These are phyloP conservation scores for Phialophora verrucosa DNA, from an alignment of 2,329 filamentous ascomycete species.

Conservation along the genomic window DNA sequence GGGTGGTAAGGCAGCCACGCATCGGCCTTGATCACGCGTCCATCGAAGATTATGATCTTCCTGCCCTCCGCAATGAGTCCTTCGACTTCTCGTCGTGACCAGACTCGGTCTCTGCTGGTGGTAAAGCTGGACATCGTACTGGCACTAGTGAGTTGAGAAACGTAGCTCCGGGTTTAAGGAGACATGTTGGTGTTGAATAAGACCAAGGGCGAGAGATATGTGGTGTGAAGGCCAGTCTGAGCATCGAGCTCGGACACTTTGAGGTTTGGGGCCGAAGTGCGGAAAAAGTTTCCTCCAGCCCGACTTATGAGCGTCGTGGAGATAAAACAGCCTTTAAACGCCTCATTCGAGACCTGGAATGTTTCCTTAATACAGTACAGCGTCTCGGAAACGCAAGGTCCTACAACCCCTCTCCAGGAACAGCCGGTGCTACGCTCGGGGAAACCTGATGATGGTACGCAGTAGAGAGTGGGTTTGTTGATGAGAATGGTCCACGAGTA, in stretches of 20 bases:
- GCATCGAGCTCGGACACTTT: background rate
- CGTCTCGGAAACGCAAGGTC: too few relatives aligned
- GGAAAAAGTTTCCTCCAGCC: conserved; percentile 18
- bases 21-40: conserved; percentile 83
- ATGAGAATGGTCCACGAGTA: conserved; percentile 37
- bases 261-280: background rate
- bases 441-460: too few relatives aligned
- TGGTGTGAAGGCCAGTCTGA: background rate
- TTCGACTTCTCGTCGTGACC: conserved; percentile 73
- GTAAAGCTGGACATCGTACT: conserved; percentile 23
- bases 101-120: conserved; percentile 54
- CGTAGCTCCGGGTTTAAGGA: background rate
- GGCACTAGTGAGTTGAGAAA: background rate
- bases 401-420: too few relatives aligned
- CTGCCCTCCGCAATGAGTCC: conserved; percentile 80
- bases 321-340: background rate
- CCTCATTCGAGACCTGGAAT: conserved; percentile 41
- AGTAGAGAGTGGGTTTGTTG: too few relatives aligned
- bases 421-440: too few relatives aligned
- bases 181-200: background rate
- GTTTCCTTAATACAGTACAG: too few relatives aligned
- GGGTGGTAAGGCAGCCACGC: conserved; percentile 89
- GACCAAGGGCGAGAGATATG: background rate
- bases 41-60: conserved; percentile 79
- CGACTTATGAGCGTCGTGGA: too few relatives aligned